These are phyloP conservation scores for Asterophora lycoperdoides DNA, from an alignment of 768 basidiomycete species.

Conservation along the genomic window DNA sequence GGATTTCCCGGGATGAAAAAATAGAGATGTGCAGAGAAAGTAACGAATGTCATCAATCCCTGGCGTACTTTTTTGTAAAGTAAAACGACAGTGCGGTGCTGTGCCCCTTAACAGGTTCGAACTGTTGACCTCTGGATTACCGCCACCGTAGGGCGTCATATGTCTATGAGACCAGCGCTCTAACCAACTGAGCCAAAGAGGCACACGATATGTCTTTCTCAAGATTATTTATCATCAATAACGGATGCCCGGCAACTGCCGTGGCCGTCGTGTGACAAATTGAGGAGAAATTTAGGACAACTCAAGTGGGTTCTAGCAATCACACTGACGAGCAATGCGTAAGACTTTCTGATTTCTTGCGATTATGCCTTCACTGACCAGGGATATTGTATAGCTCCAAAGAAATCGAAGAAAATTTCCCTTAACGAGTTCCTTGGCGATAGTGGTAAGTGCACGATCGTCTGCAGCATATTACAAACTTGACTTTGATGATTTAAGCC, in stretches of 20 bases:
- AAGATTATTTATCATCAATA: conserved; percentile 29
- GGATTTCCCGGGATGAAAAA: too few relatives aligned
- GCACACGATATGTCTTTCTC: conserved; percentile 47
- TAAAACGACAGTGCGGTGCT: too few relatives aligned
- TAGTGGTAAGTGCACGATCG: conserved; percentile 51
- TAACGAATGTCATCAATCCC: too few relatives aligned
- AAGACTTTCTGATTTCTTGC: conserved; percentile 4
- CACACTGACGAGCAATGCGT: conserved; percentile 15
- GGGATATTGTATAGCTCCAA: conserved; percentile 56
- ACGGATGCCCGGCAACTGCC: conserved; percentile 9
- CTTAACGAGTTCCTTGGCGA: conserved; percentile 92
- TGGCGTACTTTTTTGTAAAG: too few relatives aligned
- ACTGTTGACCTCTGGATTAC: conserved; percentile 42
- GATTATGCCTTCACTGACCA: background rate
- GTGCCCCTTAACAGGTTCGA: too few relatives aligned
- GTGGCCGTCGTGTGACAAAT: conserved; percentile 13
- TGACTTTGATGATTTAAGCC: conserved; percentile 38
- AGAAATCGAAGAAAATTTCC: conserved; percentile 90
- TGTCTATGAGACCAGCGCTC: conserved; percentile 51
- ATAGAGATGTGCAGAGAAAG: too few relatives aligned
- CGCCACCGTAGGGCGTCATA: conserved; percentile 43
- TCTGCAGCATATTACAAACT: conserved; percentile 10
- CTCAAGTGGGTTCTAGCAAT: conserved; percentile 12
- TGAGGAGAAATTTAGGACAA: conserved; percentile 14
- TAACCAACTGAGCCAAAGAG: conserved; percentile 48